Evolutionary conservation across 2,329 filamentous ascomycete genomes (phyloP).

Genomic region (Diaporthe velutina): DNA sequence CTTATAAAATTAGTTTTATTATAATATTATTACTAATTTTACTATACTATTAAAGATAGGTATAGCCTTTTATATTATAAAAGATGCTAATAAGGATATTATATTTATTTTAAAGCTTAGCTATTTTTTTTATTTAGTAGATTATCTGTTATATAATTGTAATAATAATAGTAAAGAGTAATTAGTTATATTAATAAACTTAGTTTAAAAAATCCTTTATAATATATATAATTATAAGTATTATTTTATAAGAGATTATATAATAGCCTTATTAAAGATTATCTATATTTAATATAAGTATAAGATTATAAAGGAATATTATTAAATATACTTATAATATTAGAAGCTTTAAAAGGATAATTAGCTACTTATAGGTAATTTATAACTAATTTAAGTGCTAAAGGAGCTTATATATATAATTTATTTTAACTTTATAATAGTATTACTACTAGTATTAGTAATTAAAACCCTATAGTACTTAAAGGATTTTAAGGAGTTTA

Average conservation of each 20-base stretch:
- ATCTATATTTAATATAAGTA: not conserved
- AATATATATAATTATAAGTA: not conserved
- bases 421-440: not conserved
- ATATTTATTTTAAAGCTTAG: not conserved
- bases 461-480: too few relatives aligned
- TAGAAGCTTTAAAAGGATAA: not conserved
- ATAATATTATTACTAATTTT: not conserved
- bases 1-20: not conserved
- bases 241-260: not conserved
- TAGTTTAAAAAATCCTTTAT: not conserved
- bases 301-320: not conserved
- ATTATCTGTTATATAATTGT: constrained; percentile 18
- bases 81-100: constrained; percentile 24
- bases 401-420: constrained; percentile 13
- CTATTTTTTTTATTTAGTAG: not conserved
- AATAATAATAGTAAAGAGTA: not conserved
- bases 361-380: not conserved
- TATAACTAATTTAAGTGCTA: not conserved
- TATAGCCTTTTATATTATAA: not conserved
- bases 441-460: not conserved
- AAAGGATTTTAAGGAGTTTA: too few relatives aligned
- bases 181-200: not conserved
- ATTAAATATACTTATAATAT: not conserved
- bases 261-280: not conserved
- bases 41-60: not conserved